Evolutionary conservation across 148 eudicot genomes (phyloP).

Genomic region (Rhododendron ferrugineum): DNA sequence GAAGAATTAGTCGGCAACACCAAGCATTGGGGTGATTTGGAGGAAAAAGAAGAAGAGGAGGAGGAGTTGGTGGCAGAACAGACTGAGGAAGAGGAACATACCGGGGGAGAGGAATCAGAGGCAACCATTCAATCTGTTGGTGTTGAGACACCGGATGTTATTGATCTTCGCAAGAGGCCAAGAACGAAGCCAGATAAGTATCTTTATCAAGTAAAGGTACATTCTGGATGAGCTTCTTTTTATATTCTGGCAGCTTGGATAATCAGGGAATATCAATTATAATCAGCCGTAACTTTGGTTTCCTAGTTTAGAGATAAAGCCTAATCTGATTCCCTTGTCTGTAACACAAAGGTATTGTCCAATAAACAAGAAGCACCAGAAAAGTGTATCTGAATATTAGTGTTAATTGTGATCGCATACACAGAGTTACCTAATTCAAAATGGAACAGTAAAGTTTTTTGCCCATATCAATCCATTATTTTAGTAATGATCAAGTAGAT

Average conservation of each 20-base stretch:
- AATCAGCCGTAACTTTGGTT: too few relatives aligned
- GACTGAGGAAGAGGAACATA: conserved; percentile 42
- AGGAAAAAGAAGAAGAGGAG: conserved; percentile 79
- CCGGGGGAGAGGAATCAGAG: conserved; percentile 66
- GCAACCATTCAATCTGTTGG: conserved; percentile 82
- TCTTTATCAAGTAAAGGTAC: conserved; percentile 58
- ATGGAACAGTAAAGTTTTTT: neutral
- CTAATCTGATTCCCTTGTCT: neutral
- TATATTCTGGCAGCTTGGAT: too few relatives aligned
- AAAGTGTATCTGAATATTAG: neutral
- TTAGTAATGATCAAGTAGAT: neutral
- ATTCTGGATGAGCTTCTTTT: too few relatives aligned
- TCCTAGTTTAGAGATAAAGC: too few relatives aligned
- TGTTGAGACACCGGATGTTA: conserved; percentile 85
- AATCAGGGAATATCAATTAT: too few relatives aligned
- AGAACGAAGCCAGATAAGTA: conserved; percentile 85
- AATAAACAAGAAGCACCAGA: too few relatives aligned
- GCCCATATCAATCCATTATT: neutral
- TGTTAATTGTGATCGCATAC: neutral
- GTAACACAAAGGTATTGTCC: neutral
- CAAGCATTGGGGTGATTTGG: conserved; percentile 90
- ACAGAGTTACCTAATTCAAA: neutral
- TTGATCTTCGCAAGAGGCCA: conserved; percentile 32
- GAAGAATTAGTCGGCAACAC: conserved; percentile 78
- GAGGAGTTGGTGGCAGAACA: too few relatives aligned